Conservation (phyloP, 1,139 yeast species). For the Keqinozyma sinolaborantium region DNA sequence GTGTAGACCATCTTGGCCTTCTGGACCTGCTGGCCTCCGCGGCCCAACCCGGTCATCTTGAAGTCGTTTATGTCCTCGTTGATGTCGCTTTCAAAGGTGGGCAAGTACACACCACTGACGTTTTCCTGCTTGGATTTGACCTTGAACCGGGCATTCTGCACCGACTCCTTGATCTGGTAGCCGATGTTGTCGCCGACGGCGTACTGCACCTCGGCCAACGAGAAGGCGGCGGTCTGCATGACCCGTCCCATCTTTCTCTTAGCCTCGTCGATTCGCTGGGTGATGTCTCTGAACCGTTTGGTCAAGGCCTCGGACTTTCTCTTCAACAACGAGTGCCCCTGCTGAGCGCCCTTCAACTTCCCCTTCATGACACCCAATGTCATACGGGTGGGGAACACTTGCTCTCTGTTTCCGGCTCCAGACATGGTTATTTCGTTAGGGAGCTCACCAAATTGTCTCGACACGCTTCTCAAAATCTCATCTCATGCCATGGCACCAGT, state of each 20-base stretch:
- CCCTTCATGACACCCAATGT: slow-evolving; percentile 92
- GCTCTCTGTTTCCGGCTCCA: slow-evolving; percentile 63
- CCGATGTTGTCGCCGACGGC: slow-evolving; percentile 96
- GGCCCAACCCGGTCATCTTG: slow-evolving; percentile 92
- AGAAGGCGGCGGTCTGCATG: slow-evolving; percentile 97
- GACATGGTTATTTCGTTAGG: slow-evolving; percentile 27
- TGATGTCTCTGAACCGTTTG: slow-evolving; percentile 92
- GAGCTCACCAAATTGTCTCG: too few species aligned
- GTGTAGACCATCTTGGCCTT: slow-evolving; percentile 91
- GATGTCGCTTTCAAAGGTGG: slow-evolving; percentile 83
- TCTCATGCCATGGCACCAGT: slow-evolving; percentile 7
- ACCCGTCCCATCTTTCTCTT: slow-evolving; percentile 97
- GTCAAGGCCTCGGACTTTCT: slow-evolving; percentile 97
- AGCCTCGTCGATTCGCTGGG: slow-evolving; percentile 90
- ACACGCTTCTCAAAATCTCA: neutral
- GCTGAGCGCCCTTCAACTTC: slow-evolving; percentile 95
- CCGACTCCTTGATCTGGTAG: slow-evolving; percentile 93
- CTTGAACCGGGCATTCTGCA: slow-evolving; percentile 83
- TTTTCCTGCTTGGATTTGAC: slow-evolving; percentile 93
- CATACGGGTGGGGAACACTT: slow-evolving; percentile 96
- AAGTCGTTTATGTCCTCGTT: slow-evolving; percentile 88
- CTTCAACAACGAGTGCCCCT: slow-evolving; percentile 89
- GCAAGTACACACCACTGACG: slow-evolving; percentile 92
- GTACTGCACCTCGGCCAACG: slow-evolving; percentile 93
- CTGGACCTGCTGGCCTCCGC: slow-evolving; percentile 98